Percentiles rank a stretch among this genome's conserved stretches.
Conservation (phyloP, 768 basidiomycete species). For the Rhodosporidiobolus sp. region DNA sequence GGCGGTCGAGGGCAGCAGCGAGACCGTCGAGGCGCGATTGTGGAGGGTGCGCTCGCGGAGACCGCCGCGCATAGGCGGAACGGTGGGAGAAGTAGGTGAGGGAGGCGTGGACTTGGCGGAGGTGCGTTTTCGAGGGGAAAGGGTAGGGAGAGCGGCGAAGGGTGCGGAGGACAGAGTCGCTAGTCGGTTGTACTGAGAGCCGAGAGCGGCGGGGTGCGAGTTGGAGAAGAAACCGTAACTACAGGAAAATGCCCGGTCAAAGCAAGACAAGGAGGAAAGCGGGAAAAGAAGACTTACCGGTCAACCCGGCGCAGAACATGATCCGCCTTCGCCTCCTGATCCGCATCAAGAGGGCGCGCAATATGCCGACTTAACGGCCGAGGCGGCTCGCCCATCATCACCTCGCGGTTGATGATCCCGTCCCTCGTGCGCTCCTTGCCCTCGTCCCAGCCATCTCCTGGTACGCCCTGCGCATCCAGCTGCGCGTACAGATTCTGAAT, state of each 20-base stretch:
- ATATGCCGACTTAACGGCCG: constrained; percentile 47
- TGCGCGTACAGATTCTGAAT: constrained; percentile 84
- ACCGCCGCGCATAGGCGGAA: constrained; percentile 49
- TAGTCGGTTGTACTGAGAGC: constrained; percentile 67
- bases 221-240: constrained; percentile 90
- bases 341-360: constrained; percentile 52
- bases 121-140: constrained; percentile 42
- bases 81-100: constrained; percentile 53
- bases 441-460: constrained; percentile 89
- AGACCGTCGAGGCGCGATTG: constrained; percentile 35
- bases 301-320: constrained; percentile 73
- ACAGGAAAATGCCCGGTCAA: background rate
- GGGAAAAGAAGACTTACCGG: constrained; percentile 1
- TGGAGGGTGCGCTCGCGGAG: constrained; percentile 24
- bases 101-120: constrained; percentile 41
- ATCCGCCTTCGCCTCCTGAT: constrained; percentile 70
- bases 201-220: constrained; percentile 54
- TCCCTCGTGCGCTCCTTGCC: constrained; percentile 87
- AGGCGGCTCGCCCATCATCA: constrained; percentile 51
- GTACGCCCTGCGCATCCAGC: constrained; percentile 84
- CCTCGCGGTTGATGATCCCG: constrained; percentile 49
- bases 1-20: constrained; percentile 48
- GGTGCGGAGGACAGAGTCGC: constrained; percentile 66
- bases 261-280: background rate
- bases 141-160: constrained; percentile 59